A percentile compares a stretch with the other conserved stretches of the same genome.
Evolutionary conservation across 768 basidiomycete genomes (phyloP).

Genomic region (Chiua virens): DNA sequence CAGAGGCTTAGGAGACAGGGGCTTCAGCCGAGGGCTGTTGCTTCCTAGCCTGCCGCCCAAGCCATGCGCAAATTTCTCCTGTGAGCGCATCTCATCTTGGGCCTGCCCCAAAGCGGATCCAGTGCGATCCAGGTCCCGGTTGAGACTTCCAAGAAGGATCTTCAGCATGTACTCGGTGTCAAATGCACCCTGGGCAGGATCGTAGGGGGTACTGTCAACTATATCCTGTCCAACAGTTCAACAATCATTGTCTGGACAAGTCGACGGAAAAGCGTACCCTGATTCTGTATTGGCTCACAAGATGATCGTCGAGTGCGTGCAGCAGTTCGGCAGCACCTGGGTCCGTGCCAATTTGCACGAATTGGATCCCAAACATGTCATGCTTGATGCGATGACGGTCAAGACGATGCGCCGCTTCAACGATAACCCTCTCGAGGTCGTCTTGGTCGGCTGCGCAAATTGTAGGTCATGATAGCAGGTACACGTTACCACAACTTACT

Average conservation of each 20-base stretch:
- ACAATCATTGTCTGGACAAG: background rate
- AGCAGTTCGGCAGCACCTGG: constrained; percentile 38
- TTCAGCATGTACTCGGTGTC: constrained; percentile 37
- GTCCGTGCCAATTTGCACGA: constrained; percentile 47
- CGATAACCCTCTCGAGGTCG: constrained; percentile 30
- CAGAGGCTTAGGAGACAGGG: constrained; percentile 3
- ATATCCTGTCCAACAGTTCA: constrained; percentile 36
- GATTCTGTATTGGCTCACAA: constrained; percentile 32
- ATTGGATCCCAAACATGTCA: constrained; percentile 44
- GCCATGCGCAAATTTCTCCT: constrained; percentile 8
- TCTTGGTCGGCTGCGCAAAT: constrained; percentile 27
- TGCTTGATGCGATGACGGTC: constrained; percentile 35
- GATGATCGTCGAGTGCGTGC: constrained; percentile 40
- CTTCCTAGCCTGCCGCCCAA: constrained; percentile 6
- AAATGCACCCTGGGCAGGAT: constrained; percentile 29
- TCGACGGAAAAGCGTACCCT: constrained; percentile 16
- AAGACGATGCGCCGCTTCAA: constrained; percentile 40
- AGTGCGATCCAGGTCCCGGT: constrained; percentile 17
- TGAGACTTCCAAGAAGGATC: constrained; percentile 31
- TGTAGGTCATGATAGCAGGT: background rate
- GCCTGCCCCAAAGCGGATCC: constrained; percentile 7
- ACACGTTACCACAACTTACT: constrained; percentile 28
- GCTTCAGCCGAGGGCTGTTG: constrained; percentile 10
- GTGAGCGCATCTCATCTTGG: background rate
- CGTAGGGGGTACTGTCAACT: constrained; percentile 46